Conservation (phyloP, 1,139 yeast genomes). For the Nakaseomyces nivariensis region DNA sequence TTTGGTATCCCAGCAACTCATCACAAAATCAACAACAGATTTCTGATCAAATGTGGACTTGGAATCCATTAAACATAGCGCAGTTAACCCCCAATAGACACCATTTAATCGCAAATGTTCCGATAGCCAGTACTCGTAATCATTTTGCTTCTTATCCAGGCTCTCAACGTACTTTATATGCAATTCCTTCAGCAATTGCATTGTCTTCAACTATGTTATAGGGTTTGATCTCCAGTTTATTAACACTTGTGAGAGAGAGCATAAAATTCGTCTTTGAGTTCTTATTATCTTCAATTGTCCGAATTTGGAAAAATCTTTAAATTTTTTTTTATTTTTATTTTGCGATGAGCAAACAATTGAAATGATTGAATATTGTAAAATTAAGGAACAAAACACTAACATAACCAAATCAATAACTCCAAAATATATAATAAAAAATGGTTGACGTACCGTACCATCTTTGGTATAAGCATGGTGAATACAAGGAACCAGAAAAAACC, state of each 20-base stretch:
- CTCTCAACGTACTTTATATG: slow-evolving; percentile 46
- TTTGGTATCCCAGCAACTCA: slow-evolving; percentile 50
- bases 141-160: slow-evolving; percentile 42
- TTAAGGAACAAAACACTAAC: background rate
- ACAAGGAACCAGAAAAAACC: background rate
- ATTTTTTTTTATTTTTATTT: background rate
- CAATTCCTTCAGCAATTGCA: slow-evolving; percentile 30
- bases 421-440: background rate
- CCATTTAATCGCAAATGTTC: slow-evolving; percentile 90
- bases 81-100: slow-evolving; percentile 88
- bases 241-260: too few relatives aligned
- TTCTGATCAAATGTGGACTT: slow-evolving; percentile 47
- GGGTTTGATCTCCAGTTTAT: too few relatives aligned
- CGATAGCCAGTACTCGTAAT: slow-evolving; percentile 75
- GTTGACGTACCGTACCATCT: background rate
- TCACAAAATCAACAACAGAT: slow-evolving; percentile 58
- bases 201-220: background rate
- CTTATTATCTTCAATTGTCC: background rate
- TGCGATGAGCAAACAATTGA: background rate
- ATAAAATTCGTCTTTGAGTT: too few relatives aligned
- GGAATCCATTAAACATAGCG: slow-evolving; percentile 53
- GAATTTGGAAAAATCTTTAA: background rate
- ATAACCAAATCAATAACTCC: background rate
- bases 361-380: background rate
- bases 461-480: background rate